phyloP scores from a whole-genome alignment of 352 stramenopile genomes.

The Phytophthora boehmeriae region DNA sequence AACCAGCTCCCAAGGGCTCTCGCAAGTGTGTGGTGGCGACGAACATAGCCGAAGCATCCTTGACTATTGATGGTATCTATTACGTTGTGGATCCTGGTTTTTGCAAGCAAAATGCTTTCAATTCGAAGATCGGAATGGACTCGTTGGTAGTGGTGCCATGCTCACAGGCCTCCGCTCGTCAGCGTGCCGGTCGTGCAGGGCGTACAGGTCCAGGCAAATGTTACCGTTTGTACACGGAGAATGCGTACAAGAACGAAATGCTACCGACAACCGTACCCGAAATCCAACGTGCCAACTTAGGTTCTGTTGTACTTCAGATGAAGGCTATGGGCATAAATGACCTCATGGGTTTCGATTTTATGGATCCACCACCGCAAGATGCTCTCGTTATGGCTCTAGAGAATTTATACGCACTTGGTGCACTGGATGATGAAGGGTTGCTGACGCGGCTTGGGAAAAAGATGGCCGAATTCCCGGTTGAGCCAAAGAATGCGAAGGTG shows the following conservation, averaged over 20 bases:
- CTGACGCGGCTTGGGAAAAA: constrained; percentile 95
- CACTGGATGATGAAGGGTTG: constrained; percentile 97
- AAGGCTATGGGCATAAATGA: constrained; percentile 99
- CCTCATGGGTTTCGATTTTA: constrained; percentile 99
- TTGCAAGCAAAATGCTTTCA: constrained; percentile 99
- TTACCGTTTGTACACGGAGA: constrained; percentile 99
- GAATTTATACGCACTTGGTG: constrained; percentile 97
- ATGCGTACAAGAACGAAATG: constrained; percentile 98
- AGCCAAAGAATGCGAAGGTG: constrained; percentile 99
- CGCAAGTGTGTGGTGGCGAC: constrained; percentile 99
- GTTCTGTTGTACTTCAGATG: constrained; percentile 98
- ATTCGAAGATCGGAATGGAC: constrained; percentile 99
- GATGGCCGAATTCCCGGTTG: constrained; percentile 99
- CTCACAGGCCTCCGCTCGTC: constrained; percentile 97
- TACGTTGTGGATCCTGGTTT: constrained; percentile 96
- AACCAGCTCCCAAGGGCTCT: constrained; percentile 94
- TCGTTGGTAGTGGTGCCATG: constrained; percentile 99
- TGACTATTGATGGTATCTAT: constrained; percentile 99
- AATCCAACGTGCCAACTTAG: constrained; percentile 99
- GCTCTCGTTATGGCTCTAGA: constrained; percentile 98
- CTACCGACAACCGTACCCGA: constrained; percentile 97
- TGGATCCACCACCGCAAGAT: constrained; percentile 98
- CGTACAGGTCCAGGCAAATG: constrained; percentile 99
- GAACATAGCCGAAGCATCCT: constrained; percentile 99
- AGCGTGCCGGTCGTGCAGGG: constrained; percentile 97